These are phyloP conservation scores for Trypanosoma mega DNA, from an alignment of 208 protist genomes.

Conservation along the genomic window DNA sequence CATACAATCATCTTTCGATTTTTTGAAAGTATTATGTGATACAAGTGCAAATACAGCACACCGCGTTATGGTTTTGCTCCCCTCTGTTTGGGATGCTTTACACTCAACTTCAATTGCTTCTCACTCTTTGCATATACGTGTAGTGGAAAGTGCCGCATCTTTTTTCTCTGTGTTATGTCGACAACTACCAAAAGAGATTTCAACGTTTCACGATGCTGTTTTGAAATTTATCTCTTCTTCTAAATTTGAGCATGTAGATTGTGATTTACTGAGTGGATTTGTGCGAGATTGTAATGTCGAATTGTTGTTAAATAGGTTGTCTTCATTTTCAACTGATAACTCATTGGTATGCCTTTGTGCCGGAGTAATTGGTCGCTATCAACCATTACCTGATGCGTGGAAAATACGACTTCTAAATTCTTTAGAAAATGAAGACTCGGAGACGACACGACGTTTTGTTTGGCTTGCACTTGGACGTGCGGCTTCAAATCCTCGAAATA, in stretches of 20 bases:
- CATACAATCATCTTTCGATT: too few relatives aligned
- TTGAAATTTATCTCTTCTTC: slow-evolving; percentile 8
- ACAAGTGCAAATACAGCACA: not conserved
- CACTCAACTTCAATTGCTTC: not conserved
- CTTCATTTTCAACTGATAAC: slow-evolving; percentile 5
- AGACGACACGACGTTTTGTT: slow-evolving; percentile 32
- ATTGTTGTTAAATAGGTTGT: slow-evolving; percentile 18
- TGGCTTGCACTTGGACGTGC: slow-evolving; percentile 39
- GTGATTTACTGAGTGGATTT: slow-evolving; percentile 11
- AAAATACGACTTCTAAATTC: slow-evolving; percentile 31
- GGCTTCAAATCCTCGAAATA: slow-evolving; percentile 38
- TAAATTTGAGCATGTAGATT: not conserved
- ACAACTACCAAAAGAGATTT: not conserved
- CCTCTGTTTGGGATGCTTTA: slow-evolving; percentile 10
- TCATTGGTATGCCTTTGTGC: slow-evolving; percentile 24
- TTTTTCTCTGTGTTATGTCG: slow-evolving; percentile 7
- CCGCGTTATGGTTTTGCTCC: not conserved
- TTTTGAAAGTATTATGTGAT: too few relatives aligned
- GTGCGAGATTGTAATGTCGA: not conserved
- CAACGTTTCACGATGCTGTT: not conserved
- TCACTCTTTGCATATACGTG: not conserved
- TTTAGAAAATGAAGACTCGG: slow-evolving; percentile 31
- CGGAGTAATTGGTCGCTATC: slow-evolving; percentile 35
- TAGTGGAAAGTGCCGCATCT: slow-evolving; percentile 7
- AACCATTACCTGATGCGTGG: slow-evolving; percentile 26